Conservation (phyloP, 176 grass and related monocot species). For the Hyparrhenia diplandra region DNA sequence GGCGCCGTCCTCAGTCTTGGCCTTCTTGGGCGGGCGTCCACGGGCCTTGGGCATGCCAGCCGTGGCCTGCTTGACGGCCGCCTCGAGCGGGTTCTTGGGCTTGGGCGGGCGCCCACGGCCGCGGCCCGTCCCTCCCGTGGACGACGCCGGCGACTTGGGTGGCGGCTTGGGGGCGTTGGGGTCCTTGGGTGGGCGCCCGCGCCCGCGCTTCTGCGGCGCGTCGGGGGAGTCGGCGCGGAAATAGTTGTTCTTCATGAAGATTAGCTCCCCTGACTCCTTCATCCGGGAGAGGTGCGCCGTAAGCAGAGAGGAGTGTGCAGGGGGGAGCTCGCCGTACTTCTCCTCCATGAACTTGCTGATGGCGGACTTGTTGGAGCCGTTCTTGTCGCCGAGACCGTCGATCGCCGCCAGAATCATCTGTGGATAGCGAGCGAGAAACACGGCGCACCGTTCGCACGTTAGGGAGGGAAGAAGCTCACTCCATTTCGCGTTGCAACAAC, state of each 20-base stretch:
- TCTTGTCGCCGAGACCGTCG: constrained; percentile 48
- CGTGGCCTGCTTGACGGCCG: constrained; percentile 36
- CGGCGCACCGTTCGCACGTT: too few species aligned
- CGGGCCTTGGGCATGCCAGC: constrained; percentile 48
- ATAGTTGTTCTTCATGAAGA: constrained; percentile 81
- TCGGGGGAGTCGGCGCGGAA: constrained; percentile 38
- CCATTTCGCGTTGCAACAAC: not conserved
- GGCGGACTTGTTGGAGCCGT: constrained; percentile 72
- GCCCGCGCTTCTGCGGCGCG: constrained; percentile 54
- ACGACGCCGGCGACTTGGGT: too few species aligned
- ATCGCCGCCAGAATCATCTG: constrained; percentile 81
- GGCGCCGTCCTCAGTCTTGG: not conserved
- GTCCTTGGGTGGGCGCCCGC: constrained; percentile 68
- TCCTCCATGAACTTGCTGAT: constrained; percentile 73
- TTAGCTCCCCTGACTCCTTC: constrained; percentile 75
- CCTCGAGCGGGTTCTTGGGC: constrained; percentile 42
- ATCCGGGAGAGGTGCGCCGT: constrained; percentile 74
- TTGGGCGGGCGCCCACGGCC: constrained; percentile 64
- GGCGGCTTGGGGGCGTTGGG: constrained; percentile 68
- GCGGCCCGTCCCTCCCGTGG: too few species aligned
- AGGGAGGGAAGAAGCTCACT: too few species aligned
- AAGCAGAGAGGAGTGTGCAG: constrained; percentile 58
- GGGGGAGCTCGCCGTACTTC: constrained; percentile 56
- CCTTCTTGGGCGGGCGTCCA: constrained; percentile 61
- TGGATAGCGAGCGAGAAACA: not conserved